These are phyloP conservation scores for Copromyces sp. DNA, from an alignment of 495 filamentous ascomycete species.

Conservation along the genomic window DNA sequence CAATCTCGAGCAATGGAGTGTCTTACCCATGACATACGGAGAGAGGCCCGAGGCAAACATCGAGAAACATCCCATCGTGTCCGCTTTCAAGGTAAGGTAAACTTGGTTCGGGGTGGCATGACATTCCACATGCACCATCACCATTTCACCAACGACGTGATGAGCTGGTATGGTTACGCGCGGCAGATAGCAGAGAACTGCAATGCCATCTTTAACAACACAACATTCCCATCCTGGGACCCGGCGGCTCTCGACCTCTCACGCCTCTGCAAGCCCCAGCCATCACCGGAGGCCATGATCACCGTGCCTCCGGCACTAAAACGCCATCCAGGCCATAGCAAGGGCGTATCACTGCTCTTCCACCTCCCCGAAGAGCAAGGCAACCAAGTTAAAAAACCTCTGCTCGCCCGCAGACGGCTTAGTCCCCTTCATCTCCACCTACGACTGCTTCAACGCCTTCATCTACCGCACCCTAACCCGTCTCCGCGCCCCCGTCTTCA, in stretches of 20 bases:
- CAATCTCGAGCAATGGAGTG: constrained; percentile 22
- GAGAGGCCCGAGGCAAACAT: constrained; percentile 31
- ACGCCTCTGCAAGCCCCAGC: constrained; percentile 26
- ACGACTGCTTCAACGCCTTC: constrained; percentile 33
- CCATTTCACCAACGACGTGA: constrained; percentile 35
- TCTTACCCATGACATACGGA: constrained; percentile 30
- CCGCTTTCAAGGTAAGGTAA: constrained; percentile 33
- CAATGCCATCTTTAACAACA: constrained; percentile 21
- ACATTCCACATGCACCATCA: constrained; percentile 35
- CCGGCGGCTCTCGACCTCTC: constrained; percentile 23
- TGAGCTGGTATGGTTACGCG: constrained; percentile 29
- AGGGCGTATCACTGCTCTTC: constrained; percentile 24
- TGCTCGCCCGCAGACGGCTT: constrained; percentile 3
- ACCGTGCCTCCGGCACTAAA: constrained; percentile 5
- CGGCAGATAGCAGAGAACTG: constrained; percentile 38
- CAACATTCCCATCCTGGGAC: constrained; percentile 26
- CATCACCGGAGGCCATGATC: background rate
- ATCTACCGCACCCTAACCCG: constrained; percentile 27
- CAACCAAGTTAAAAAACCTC: constrained; percentile 24
- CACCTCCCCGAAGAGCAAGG: constrained; percentile 34
- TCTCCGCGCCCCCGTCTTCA: constrained; percentile 24
- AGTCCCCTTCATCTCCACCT: constrained; percentile 30
- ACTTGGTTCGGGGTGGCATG: constrained; percentile 33
- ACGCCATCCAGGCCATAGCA: constrained; percentile 22
- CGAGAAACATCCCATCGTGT: constrained; percentile 20